phyloP scores from a whole-genome alignment of 23 red algal species.

The Chondrus crispus region DNA sequence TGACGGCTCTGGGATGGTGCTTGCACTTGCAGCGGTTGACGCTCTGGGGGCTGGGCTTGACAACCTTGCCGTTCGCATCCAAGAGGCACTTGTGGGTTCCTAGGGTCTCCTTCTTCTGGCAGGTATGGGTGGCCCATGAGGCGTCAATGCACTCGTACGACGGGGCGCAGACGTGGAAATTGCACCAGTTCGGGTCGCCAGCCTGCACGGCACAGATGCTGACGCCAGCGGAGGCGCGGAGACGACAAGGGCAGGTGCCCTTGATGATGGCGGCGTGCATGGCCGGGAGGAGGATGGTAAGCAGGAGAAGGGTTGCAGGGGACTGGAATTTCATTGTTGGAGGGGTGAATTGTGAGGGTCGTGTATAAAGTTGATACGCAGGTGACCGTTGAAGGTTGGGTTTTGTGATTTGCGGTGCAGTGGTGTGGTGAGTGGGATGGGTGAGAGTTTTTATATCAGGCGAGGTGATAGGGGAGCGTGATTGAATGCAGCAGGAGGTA shows the following conservation, averaged over 20 bases:
- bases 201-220: conserved; percentile 26
- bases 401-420: not conserved
- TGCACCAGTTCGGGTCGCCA: conserved; percentile 50
- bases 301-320: not conserved
- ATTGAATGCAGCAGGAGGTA: not conserved
- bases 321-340: not conserved
- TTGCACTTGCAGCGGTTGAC: conserved; percentile 28
- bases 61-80: conserved; percentile 1
- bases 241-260: conserved; percentile 51
- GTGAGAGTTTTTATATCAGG: not conserved
- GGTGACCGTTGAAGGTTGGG: not conserved
- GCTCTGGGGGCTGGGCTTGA: conserved; percentile 30
- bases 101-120: not conserved
- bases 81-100: conserved; percentile 25
- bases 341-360: not conserved
- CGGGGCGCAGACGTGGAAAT: conserved; percentile 46
- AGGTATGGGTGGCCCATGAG: conserved; percentile 43
- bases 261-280: not conserved
- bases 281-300: not conserved
- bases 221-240: not conserved
- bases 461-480: not conserved
- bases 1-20: not conserved
- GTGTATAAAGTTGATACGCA: not conserved
- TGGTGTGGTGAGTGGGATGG: not conserved
- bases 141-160: conserved; percentile 41